These are phyloP conservation scores for Echium plantagineum DNA, from an alignment of 257 asterid species.

Conservation along the genomic window DNA sequence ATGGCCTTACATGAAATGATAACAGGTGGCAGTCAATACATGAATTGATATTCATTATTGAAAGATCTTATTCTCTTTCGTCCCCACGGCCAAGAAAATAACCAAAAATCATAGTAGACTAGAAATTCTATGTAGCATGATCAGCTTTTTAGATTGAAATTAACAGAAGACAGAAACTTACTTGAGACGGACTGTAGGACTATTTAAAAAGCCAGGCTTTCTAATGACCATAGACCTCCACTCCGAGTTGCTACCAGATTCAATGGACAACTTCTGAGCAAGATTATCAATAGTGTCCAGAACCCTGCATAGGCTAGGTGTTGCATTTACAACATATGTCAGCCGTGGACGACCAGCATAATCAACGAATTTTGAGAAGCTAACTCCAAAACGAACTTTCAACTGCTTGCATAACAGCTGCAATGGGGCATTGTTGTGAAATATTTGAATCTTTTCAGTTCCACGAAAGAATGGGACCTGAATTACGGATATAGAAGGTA, in stretches of 20 bases:
- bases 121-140: no score
- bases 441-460: conserved; percentile 45
- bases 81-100: background rate
- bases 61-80: no score
- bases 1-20: no score
- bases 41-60: no score
- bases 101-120: background rate
- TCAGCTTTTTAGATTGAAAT: background rate
- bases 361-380: conserved; percentile 48
- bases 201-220: conserved; percentile 55
- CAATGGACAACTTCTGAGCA: conserved; percentile 45
- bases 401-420: conserved; percentile 43
- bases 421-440: conserved; percentile 33
- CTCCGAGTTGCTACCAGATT: conserved; percentile 67
- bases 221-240: conserved; percentile 74
- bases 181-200: conserved; percentile 74
- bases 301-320: conserved; percentile 41
- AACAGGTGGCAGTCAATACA: no score
- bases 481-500: conserved; percentile 43
- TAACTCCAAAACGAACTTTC: conserved; percentile 76
- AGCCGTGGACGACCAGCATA: conserved; percentile 64
- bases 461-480: conserved; percentile 51
- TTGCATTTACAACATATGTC: conserved; percentile 64
- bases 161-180: conserved; percentile 24
- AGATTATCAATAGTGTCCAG: conserved; percentile 49